Percentiles rank a stretch among this genome's conserved stretches.
These are phyloP conservation scores for Phytophthora tubulina DNA, from an alignment of 352 stramenopile species.

Conservation along the genomic window DNA sequence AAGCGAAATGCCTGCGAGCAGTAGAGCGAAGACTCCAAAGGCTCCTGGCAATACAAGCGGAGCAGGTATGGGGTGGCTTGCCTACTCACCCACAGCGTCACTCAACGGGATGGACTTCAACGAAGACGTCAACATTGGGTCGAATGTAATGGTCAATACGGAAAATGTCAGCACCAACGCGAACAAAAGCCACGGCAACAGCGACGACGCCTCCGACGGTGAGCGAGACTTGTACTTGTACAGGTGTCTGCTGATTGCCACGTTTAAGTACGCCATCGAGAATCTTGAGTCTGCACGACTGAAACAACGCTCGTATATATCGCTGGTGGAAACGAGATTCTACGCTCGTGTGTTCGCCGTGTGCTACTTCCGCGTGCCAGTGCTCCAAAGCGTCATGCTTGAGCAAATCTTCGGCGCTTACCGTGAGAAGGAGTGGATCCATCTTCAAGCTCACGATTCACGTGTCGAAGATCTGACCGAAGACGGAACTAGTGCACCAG, in stretches of 20 bases:
- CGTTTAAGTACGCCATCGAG: slow-evolving; percentile 76
- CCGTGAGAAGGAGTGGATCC: slow-evolving; percentile 59
- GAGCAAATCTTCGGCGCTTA: slow-evolving; percentile 69
- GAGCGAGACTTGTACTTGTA: slow-evolving; percentile 73
- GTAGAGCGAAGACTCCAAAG: slow-evolving; percentile 24
- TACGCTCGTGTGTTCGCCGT: slow-evolving; percentile 76
- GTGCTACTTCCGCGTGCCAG: slow-evolving; percentile 72
- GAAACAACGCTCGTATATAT: slow-evolving; percentile 62
- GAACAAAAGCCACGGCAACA: slow-evolving; percentile 23
- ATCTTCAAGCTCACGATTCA: slow-evolving; percentile 40
- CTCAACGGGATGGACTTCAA: slow-evolving; percentile 36
- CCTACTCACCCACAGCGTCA: slow-evolving; percentile 42
- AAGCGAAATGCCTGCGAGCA: not conserved
- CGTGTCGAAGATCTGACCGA: slow-evolving; percentile 38
- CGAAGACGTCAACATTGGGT: slow-evolving; percentile 13
- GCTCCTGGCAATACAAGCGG: slow-evolving; percentile 20
- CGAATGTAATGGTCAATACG: slow-evolving; percentile 22
- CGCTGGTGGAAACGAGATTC: slow-evolving; percentile 66
- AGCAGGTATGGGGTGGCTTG: slow-evolving; percentile 37
- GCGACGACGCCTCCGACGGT: slow-evolving; percentile 48
- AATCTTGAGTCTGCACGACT: slow-evolving; percentile 59
- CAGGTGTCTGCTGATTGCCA: slow-evolving; percentile 75
- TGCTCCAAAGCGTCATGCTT: slow-evolving; percentile 62
- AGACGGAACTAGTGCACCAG: not conserved
- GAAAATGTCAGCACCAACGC: slow-evolving; percentile 29